Evolutionary conservation across 2,329 filamentous ascomycete species (phyloP).

Genomic region (Paecilomyces sp.): DNA sequence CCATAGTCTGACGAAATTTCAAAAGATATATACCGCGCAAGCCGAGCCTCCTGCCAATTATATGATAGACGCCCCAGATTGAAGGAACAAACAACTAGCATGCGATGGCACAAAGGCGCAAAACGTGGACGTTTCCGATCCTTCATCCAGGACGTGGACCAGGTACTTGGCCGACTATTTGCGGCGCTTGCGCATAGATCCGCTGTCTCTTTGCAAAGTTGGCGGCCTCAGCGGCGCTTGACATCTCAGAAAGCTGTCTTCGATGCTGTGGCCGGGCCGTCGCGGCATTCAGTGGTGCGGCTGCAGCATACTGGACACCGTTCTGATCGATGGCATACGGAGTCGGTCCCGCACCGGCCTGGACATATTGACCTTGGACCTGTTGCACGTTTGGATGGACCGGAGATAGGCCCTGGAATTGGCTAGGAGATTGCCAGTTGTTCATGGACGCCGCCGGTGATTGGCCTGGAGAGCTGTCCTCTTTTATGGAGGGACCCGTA

Average conservation of each 20-base stretch:
- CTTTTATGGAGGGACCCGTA: slow-evolving; percentile 51
- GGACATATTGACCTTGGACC: slow-evolving; percentile 36
- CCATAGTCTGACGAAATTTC: background rate
- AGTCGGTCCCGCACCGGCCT: slow-evolving; percentile 29
- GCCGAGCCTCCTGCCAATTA: slow-evolving; percentile 3
- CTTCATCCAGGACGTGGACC: slow-evolving; percentile 33
- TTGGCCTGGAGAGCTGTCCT: slow-evolving; percentile 56
- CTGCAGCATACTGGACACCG: slow-evolving; percentile 31
- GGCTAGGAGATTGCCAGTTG: slow-evolving; percentile 58
- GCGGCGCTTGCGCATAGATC: slow-evolving; percentile 44
- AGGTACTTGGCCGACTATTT: slow-evolving; percentile 44
- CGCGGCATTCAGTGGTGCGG: slow-evolving; percentile 28
- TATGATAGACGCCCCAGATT: background rate
- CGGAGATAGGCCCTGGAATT: slow-evolving; percentile 52
- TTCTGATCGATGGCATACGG: slow-evolving; percentile 33
- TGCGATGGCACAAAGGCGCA: background rate
- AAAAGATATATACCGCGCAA: slow-evolving; percentile 1
- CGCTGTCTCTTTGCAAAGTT: slow-evolving; percentile 53
- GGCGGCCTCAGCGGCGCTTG: slow-evolving; percentile 45
- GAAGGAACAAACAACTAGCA: slow-evolving; percentile 11
- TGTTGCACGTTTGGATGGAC: slow-evolving; percentile 42
- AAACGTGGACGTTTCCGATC: background rate
- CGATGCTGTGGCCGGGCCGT: slow-evolving; percentile 39
- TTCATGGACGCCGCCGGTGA: slow-evolving; percentile 52
- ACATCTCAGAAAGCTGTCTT: slow-evolving; percentile 55